These are phyloP conservation scores for Fusarium nanum DNA, from an alignment of 2,329 filamentous ascomycete species.

Conservation along the genomic window DNA sequence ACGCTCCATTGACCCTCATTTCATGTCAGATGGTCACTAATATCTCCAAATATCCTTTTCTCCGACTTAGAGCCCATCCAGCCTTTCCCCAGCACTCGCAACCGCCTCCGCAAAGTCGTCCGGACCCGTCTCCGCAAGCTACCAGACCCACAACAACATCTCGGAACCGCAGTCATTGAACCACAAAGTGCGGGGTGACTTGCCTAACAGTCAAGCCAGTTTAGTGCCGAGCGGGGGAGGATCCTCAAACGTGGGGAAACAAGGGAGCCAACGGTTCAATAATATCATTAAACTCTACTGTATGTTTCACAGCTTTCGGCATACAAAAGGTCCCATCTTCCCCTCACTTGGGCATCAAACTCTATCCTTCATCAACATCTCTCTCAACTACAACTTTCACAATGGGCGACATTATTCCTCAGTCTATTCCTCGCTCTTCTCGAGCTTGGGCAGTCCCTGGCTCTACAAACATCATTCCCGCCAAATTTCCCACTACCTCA, in stretches of 20 bases:
- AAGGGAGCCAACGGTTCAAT: not conserved
- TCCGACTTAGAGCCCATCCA: not conserved
- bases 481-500: conserved; percentile 54
- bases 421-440: conserved; percentile 42
- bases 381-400: not conserved
- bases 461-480: conserved; percentile 64
- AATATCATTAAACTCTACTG: not conserved
- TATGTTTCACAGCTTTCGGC: conserved; percentile 15
- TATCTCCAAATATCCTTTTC: not conserved
- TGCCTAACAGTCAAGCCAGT: not conserved
- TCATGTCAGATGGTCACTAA: accelerated
- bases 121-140: conserved; percentile 11
- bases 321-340: conserved; percentile 14
- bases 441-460: conserved; percentile 56
- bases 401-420: conserved; percentile 39
- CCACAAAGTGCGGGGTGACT: conserved; percentile 3
- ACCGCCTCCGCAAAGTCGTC: conserved; percentile 3
- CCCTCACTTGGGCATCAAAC: conserved; percentile 15
- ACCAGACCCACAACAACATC: not conserved
- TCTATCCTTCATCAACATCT: not conserved
- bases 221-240: conserved; percentile 7
- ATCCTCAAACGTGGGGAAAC: conserved; percentile 14
- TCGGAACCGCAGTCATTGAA: conserved; percentile 13
- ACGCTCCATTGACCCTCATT: not conserved
- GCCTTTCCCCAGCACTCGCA: not conserved